phyloP scores from a whole-genome alignment of 305 asterid genomes.

The Stenogyne calaminthoides region DNA sequence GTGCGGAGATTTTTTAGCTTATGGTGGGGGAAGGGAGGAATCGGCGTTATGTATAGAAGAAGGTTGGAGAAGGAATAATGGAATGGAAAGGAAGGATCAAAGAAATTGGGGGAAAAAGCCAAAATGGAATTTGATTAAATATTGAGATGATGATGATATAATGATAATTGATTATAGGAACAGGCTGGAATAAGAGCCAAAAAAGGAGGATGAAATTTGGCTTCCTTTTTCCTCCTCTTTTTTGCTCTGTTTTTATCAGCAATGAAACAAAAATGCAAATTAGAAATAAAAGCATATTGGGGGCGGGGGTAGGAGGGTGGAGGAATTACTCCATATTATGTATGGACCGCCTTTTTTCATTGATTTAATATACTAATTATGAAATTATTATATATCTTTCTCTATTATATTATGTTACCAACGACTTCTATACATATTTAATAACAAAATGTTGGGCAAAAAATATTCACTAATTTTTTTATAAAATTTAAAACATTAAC shows the following conservation, averaged over 20 bases:
- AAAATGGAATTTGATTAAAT: slow-evolving; percentile 34
- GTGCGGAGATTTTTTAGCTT: not conserved
- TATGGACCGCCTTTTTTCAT: slow-evolving; percentile 22
- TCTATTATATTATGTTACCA: no score
- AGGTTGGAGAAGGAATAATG: slow-evolving; percentile 30
- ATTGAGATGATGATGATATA: slow-evolving; percentile 20
- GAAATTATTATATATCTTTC: not conserved
- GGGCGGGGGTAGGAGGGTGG: not conserved
- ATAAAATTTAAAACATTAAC: no score
- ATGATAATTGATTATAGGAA: slow-evolving; percentile 12
- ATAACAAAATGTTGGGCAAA: no score
- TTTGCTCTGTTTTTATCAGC: slow-evolving; percentile 13
- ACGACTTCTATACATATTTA: no score
- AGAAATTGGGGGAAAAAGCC: slow-evolving; percentile 36
- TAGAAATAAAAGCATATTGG: slow-evolving; percentile 18
- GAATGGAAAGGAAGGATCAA: slow-evolving; percentile 35
- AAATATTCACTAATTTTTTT: no score
- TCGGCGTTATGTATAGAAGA: slow-evolving; percentile 26
- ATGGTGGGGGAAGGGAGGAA: slow-evolving; percentile 17
- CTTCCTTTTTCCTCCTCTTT: slow-evolving; percentile 8
- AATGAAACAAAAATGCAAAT: not conserved
- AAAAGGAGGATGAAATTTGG: slow-evolving; percentile 37
- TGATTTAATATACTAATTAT: not conserved
- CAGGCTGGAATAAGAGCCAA: slow-evolving; percentile 42
- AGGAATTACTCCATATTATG: not conserved